Conservation (phyloP, 1,139 yeast species). For the Blastobotrys persicus region DNA sequence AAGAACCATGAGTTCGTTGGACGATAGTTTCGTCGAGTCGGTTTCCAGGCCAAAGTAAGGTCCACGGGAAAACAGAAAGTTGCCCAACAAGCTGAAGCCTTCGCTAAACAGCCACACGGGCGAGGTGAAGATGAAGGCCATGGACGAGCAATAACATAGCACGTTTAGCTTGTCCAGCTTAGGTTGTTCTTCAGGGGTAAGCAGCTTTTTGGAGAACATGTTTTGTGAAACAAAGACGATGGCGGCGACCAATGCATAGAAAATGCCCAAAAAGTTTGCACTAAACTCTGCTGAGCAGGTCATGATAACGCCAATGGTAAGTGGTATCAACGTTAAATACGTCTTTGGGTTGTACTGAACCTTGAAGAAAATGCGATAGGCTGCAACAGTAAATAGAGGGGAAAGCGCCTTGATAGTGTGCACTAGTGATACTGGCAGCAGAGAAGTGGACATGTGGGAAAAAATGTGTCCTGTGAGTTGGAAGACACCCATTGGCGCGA, state of each 20-base stretch:
- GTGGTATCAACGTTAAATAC: slow-evolving; percentile 71
- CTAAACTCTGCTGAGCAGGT: slow-evolving; percentile 56
- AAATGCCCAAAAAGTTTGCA: slow-evolving; percentile 58
- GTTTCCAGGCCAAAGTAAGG: slow-evolving; percentile 13
- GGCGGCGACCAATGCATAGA: slow-evolving; percentile 78
- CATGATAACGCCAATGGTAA: slow-evolving; percentile 78
- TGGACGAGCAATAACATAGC: slow-evolving; percentile 74
- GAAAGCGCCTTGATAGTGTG: slow-evolving; percentile 90
- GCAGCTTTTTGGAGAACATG: slow-evolving; percentile 79
- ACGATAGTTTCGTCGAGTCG: slow-evolving; percentile 13
- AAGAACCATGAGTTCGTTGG: slow-evolving; percentile 25
- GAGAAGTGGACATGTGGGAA: slow-evolving; percentile 81
- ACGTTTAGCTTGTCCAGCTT: slow-evolving; percentile 81
- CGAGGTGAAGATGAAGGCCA: slow-evolving; percentile 74
- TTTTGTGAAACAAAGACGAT: slow-evolving; percentile 86
- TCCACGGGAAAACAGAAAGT: slow-evolving; percentile 20
- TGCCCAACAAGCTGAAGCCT: slow-evolving; percentile 35
- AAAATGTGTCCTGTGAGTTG: slow-evolving; percentile 89
- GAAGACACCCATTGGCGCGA: slow-evolving; percentile 90
- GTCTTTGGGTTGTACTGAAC: slow-evolving; percentile 61
- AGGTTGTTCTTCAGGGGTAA: slow-evolving; percentile 46
- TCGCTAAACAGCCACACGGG: slow-evolving; percentile 77
- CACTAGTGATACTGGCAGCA: slow-evolving; percentile 86
- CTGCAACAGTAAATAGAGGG: slow-evolving; percentile 82
- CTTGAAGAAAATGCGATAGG: slow-evolving; percentile 61